These are phyloP conservation scores for Rhipidocladum racemiflorum DNA, from an alignment of 176 grass and related monocot species.

Conservation along the genomic window DNA sequence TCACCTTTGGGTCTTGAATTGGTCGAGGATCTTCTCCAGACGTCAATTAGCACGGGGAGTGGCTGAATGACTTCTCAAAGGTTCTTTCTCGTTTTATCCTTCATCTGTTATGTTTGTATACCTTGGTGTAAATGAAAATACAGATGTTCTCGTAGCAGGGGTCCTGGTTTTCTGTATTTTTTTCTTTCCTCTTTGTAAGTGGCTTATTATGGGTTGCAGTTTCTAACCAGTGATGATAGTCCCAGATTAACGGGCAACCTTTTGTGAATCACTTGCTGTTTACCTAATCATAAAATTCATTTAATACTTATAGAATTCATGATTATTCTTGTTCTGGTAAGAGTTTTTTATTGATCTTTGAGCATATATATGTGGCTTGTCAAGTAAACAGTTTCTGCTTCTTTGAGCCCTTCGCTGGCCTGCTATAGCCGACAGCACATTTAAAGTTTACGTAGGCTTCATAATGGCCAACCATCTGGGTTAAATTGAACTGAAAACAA, in stretches of 20 bases:
- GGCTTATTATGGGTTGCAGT: background rate
- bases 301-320: background rate
- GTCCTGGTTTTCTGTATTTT: background rate
- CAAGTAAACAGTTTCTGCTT: background rate
- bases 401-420: background rate
- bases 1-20: background rate
- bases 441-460: background rate
- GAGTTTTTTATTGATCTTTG: background rate
- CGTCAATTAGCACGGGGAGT: slow-evolving; percentile 86
- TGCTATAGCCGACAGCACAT: background rate
- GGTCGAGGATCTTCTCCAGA: slow-evolving; percentile 87
- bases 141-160: background rate
- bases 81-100: slow-evolving; percentile 39
- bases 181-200: background rate
- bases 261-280: background rate
- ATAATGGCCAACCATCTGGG: background rate
- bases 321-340: background rate
- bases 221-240: background rate
- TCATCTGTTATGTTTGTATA: background rate
- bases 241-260: background rate
- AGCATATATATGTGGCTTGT: background rate
- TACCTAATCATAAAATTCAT: background rate
- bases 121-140: background rate
- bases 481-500: slow-evolving; percentile 3
- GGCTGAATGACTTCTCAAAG: slow-evolving; percentile 85